These are phyloP conservation scores for Calonectria pseudoreteaudii DNA, from an alignment of 2,329 filamentous ascomycete species.

Conservation along the genomic window DNA sequence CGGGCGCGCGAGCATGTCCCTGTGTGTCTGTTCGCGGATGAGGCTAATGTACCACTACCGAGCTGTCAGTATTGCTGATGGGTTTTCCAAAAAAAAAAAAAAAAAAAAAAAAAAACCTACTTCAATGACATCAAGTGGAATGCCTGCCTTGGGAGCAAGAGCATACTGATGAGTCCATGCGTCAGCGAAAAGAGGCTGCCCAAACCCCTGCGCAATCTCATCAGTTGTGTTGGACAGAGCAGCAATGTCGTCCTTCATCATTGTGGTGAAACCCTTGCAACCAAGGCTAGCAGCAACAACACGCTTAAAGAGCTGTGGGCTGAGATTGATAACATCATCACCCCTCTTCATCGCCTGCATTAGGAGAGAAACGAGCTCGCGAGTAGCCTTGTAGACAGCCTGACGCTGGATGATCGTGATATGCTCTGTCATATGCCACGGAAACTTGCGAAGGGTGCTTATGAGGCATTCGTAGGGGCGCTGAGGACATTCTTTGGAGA, in stretches of 20 bases:
- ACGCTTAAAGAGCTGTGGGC: conserved; percentile 64
- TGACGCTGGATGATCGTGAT: conserved; percentile 70
- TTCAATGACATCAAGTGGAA: conserved; percentile 66
- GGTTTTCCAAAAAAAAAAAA: not conserved
- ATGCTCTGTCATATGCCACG: conserved; percentile 68
- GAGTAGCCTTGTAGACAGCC: conserved; percentile 62
- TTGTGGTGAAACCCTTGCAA: conserved; percentile 70
- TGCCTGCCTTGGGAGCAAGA: conserved; percentile 60
- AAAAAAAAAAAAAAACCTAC: conserved; percentile 52
- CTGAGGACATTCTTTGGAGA: conserved; percentile 71
- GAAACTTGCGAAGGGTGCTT: conserved; percentile 71
- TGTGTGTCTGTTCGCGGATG: conserved; percentile 64
- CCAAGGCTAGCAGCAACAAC: conserved; percentile 64
- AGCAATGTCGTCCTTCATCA: conserved; percentile 72
- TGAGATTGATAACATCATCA: conserved; percentile 59
- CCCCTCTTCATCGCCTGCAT: conserved; percentile 53
- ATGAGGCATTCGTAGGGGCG: conserved; percentile 75
- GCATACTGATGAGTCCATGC: conserved; percentile 66
- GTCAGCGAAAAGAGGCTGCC: conserved; percentile 60
- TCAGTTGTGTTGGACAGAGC: conserved; percentile 53
- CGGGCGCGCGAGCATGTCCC: conserved; percentile 52
- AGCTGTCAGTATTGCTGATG: conserved; percentile 28
- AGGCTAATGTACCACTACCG: conserved; percentile 67
- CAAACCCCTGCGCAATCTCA: conserved; percentile 51
- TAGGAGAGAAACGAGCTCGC: conserved; percentile 62